Base-by-base conservation (phyloP, 2,329 filamentous ascomycete genomes). In the Pseudocercospora ulei region DNA sequence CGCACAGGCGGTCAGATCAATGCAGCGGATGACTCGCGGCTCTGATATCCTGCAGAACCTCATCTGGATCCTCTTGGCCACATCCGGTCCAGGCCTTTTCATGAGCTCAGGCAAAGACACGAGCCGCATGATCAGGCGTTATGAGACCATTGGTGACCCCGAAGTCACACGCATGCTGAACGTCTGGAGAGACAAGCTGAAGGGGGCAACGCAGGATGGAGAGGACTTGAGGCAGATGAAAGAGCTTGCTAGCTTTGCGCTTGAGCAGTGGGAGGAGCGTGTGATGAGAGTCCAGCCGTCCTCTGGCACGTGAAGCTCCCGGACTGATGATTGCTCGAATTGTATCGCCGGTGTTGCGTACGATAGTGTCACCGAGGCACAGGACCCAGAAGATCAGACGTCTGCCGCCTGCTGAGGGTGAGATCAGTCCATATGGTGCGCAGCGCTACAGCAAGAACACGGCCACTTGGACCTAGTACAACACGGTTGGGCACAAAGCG, bases 21-120 rank as follows among this genome's bases (percentile, higher is more conserved):
- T 60, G 46, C 42, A 45, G 3, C 47, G 44, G 13, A 50, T 55
- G 42, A 52, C 46, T 13, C 43, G 54, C 12, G 50, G 48, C 2
- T 53, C 51, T 7, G 57, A 60, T 30, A 41, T 61, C 2, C 42
- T 62, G 12, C 58, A 60, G 38, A 56, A 61, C 34, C 43, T 56
- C 1, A 46, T 57, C 9, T 62, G 59, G 59, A 44, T 61, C 5
- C 33, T 58, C 26, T 47, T 60, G 6, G 54, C 56, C 3, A 40
- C 39, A 2, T 38, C 37, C 12, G 46, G 44, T 6, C 50, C 54
- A 0, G 56, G 50, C 0, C 25, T 60, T 13, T 61, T 54, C 33
- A 52, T 60, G 30, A 57, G 54, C 38, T 52, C 54, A 3, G 59
- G 58, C 5, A 60, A 56, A 35, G 58, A 62, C 34, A 60, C 59